These are phyloP conservation scores for Colletotrichum sp. DNA, from an alignment of 2,329 filamentous ascomycete genomes.

Conservation along the genomic window DNA sequence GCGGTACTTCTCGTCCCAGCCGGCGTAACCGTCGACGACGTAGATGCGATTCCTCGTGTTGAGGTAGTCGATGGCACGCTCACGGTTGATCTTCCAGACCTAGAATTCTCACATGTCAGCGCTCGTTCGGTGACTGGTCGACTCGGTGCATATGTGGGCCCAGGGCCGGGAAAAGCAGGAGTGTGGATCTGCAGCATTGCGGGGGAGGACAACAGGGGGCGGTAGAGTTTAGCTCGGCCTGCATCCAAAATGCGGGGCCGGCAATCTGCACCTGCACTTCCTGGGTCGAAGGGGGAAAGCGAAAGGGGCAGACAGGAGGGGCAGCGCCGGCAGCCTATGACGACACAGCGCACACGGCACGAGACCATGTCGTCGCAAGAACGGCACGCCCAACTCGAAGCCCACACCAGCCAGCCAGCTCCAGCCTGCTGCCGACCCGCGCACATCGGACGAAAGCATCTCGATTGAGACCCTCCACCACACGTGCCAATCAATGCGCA, in stretches of 20 bases:
- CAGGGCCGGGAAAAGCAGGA: not conserved
- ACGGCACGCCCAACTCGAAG: not conserved
- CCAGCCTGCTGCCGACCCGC: not conserved
- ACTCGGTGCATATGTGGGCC: not conserved
- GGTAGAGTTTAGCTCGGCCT: constrained; percentile 7
- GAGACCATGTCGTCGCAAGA: not conserved
- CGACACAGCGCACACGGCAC: not conserved
- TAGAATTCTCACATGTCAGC: constrained; percentile 41
- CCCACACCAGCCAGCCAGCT: not conserved
- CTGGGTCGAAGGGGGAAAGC: not conserved
- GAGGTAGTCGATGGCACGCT: constrained; percentile 98
- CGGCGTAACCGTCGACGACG: constrained; percentile 95
- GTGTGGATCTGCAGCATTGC: not conserved
- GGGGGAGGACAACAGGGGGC: not conserved
- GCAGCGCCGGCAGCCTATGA: not conserved
- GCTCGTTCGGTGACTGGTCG: not conserved
- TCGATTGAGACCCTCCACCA: not conserved
- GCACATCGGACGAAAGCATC: not conserved
- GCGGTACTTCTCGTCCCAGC: constrained; percentile 98
- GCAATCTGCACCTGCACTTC: not conserved
- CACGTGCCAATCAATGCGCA: not conserved
- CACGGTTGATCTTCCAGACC: constrained; percentile 99
- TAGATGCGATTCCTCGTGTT: constrained; percentile 99
- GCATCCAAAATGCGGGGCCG: constrained; percentile 5
- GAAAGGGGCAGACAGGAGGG: not conserved